Base-by-base conservation (phyloP, 2,329 filamentous ascomycete species). In the Stenocarpella maydis region DNA sequence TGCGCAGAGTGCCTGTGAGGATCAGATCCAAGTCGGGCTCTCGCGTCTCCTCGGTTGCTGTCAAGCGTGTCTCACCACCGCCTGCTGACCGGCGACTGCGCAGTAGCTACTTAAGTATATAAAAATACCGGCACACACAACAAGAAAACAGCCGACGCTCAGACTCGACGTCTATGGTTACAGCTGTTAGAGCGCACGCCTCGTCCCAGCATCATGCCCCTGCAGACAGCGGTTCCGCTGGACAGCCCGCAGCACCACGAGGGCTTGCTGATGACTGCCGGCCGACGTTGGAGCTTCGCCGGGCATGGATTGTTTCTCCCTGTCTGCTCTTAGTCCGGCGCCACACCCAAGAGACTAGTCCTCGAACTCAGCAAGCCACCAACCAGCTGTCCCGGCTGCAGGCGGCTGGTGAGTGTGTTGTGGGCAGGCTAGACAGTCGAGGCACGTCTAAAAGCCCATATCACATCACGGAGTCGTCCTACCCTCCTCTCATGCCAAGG, bases 51-150 rank as follows among this genome's bases (percentile, higher is more conserved):
- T 37, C 2, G 6, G 34, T 24, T 49, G 28, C 43, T 49, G 28
- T n/a, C 54, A 26, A 17, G 21, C 17, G 9, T 9, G 31, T 34
- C 31, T 9, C 31, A 34, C 9, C 39, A n/a, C 37, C 58, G 28
- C 24, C 19, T 34, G 10, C 28, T 63, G 28, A 49, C 19, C n/a
- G 43, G 41, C 24, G 26, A 10, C 43, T 12, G 19, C n/a, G 41
- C 58, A 49, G 58, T 63, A 37, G 34, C 34, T 63, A 63, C 49
- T 49, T 37, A 49, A 63, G 15, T 63, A 63, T 63, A 63, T 37
- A 49, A 63, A 21, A 34, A n/a, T 24, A 6, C 19, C 58, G 58
- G 28, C 14, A 49, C 41, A 4, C 58, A 34, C 17, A 31, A 45
- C 21, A 49, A 17, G 41, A 49, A 49, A 45, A 49, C 58, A 63